Evolutionary conservation across 441 rosid species (phyloP), one percentile per base, ranked within the genome.

Genomic region (Bruguiera hainesii): DNA sequence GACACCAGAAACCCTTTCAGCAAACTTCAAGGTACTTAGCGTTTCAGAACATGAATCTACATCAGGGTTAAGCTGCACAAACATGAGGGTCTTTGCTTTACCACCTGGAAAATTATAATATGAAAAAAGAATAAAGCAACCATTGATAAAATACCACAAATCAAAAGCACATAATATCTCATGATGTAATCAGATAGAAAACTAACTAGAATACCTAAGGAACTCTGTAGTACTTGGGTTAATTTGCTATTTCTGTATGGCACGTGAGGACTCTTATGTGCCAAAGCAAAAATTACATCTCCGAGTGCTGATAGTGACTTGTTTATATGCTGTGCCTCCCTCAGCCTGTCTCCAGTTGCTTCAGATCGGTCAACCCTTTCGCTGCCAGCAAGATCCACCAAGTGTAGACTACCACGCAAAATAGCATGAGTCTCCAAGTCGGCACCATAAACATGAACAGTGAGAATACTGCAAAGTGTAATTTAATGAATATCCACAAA

Each of bases 11-110:
- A 78, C 81, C 70, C 81, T 78, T 71, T 75, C 79, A 25, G 78
- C 81, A 65, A 78, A 78, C 70, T 78, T 78, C 66, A 78, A 66
- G 28, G 81, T 71, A 42, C 81, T 78, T 61, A 75, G 31, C 15
- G 81, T 78, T 66, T 78, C 81, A 20, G 76, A 65, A 46, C 68
- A 78, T 18, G 81, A 78, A 56, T 71, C 76, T 11, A 69, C 71
- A 68, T 78, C 81, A 57, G 81, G 79, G 75, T 78, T 78, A 30
- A 78, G 81, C 76, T 78, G 81, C 72, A 78, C 74, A 58, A 78
- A 75, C 81, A 78, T 78, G 28, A 78, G 81, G 23, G 78, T 75
- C 79, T 75, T 78, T 49, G 81, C 81, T 60, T 78, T 79, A 58
- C 81, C 81, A 56, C 81, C 81, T 75, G 64, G 53, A 31, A 42